Base-by-base conservation (phyloP, 495 filamentous ascomycete species). In the Daldinia caldariorum region DNA sequence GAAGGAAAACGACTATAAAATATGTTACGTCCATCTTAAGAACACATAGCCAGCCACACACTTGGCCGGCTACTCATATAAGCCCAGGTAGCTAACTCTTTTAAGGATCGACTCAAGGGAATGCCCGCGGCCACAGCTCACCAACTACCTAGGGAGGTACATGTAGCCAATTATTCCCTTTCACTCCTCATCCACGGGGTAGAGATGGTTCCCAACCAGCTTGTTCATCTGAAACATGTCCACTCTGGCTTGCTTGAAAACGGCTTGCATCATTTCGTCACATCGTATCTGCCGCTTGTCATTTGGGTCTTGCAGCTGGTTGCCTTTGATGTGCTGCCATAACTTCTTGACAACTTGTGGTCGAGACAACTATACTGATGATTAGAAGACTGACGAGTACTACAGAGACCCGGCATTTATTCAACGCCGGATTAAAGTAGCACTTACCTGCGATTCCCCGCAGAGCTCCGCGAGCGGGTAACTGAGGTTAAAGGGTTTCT, bases 171-270 rank as follows among this genome's bases (percentile, higher is more conserved):
- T 26, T 26, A 26, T 3, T 26, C 26, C 26, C 26, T 26, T 26
- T 59, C 41, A 68, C 70, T 70, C 80, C 66, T 87, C 84, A 38
- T 87, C 85, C 51, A 87, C 75, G 9, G 82, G 82, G 66, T 87
- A 86, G 16, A 88, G 80, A 55, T 88, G 85, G 67, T 82, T 83
- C 4, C 84, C 84, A 1, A 88, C 78, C 10, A 84, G 77, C 75
- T 87, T 86, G 81, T 95, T 97, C 94, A 97, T 97, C 45, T 92
- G 94, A 75, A 99, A 98, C 96, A 99, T 99, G 73, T 97, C 92
- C 38, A 99, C 90, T 70, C 88, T 91, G 66, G 94, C 91, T 71
- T 90, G 87, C 77, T 94, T 94, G 83, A 99, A 98, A 3, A 99
- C 91, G 1, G 89, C 89, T 37, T 91, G 88, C 89, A 99, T 88